Evolutionary conservation across 176 grass and related monocot genomes (phyloP).

Genomic region (Ensete glaucum): DNA sequence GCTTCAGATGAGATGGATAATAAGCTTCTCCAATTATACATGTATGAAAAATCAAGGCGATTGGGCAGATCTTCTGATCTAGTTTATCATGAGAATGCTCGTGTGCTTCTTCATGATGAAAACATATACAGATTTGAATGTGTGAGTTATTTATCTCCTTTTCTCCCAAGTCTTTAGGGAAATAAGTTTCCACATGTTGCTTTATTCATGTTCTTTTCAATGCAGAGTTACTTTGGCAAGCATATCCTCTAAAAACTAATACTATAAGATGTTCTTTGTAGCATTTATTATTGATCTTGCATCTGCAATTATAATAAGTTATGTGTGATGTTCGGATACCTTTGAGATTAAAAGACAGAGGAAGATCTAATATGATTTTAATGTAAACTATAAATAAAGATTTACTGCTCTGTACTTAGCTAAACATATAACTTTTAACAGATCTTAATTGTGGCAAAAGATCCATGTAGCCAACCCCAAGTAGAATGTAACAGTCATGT

Average conservation of each 20-base stretch:
- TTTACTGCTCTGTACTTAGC: too few species aligned
- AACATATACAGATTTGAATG: slow-evolving; percentile 93
- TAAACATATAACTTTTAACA: too few species aligned
- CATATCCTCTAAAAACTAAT: too few species aligned
- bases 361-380: too few species aligned
- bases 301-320: too few species aligned
- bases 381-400: too few species aligned
- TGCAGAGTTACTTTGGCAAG: background rate
- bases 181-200: background rate
- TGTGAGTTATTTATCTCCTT: slow-evolving; percentile 39
- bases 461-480: too few species aligned
- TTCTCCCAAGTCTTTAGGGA: background rate
- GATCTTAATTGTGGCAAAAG: too few species aligned
- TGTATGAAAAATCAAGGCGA: slow-evolving; percentile 91
- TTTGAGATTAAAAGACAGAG: too few species aligned
- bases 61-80: slow-evolving; percentile 70
- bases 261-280: background rate
- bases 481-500: background rate
- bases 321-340: too few species aligned
- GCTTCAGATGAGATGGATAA: slow-evolving; percentile 95
- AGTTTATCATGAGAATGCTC: slow-evolving; percentile 95
- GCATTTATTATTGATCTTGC: background rate
- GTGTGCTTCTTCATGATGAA: slow-evolving; percentile 89
- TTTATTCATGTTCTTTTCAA: background rate
- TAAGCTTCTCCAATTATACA: slow-evolving; percentile 90